Evolutionary conservation across 768 basidiomycete species (phyloP), one percentile per base, ranked within the genome.

Genomic region (Sarcodon aspratus): DNA sequence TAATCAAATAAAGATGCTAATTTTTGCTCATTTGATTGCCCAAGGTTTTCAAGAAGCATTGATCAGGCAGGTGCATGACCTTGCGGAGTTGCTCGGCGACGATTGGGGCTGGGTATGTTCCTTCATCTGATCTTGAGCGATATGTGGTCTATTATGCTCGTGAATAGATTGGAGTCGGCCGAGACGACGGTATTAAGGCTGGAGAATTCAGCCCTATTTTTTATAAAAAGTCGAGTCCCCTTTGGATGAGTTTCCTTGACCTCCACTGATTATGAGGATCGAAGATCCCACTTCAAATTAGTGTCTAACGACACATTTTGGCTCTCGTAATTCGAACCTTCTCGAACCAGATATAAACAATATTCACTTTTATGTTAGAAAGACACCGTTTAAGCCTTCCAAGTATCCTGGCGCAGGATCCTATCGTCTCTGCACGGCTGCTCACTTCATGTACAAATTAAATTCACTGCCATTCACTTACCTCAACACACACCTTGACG

Each of bases 201-300:
- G 80, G 81, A 33, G 81, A 83, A 59, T 81, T 77, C 59, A 71
- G 70, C 54, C 78, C 80, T 0, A 74, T 82, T 50, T 82, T 80
- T 59, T 83, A 69, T 64, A 72, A 76, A 51, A 72, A 65, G 70
- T 70, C 45, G 17, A 57, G 44, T 13, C 4, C 32, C 17, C 12
- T 21, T 27, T 45, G 45, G 10, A 10, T 18, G 6, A 27, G 40
- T 13, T 9, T 13, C 13, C 40, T 11, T 13, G 27, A 42, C 40
- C 9, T 13, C 8, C 5, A 27, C 7, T 13, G 13, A 15, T 42
- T 42, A n/a, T 13, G 27, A 42, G 15, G 9, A 18, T 11, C 51
- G 13, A 18, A 66, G 68, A 49, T 59, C 63, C 1, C 62, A 63
- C 34, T 54, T 75, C 40, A 61, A 58, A 8, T 61, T 74, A 7